These are phyloP conservation scores for Auxenochlorella pyrenoidosa DNA, from an alignment of 139 green algal species.

Conservation along the genomic window DNA sequence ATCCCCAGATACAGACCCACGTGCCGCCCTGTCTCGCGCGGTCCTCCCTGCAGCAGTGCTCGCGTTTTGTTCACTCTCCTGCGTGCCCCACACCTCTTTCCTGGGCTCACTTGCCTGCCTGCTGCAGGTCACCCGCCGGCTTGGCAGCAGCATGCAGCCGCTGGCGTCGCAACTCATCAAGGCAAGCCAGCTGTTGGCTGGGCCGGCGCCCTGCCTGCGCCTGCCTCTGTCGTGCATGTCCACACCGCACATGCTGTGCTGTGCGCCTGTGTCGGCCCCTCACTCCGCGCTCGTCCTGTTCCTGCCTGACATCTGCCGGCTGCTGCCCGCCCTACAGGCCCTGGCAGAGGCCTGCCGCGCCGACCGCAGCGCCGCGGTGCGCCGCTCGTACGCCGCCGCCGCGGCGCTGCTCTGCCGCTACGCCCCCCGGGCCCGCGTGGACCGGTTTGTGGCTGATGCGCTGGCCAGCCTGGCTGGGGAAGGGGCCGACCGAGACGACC, in stretches of 20 bases:
- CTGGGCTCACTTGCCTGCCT: too few species aligned
- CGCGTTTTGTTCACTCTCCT: too few species aligned
- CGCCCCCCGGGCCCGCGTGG: conserved; percentile 59
- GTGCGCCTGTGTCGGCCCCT: background rate
- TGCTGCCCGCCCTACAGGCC: conserved; percentile 40
- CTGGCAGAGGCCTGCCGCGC: conserved; percentile 41
- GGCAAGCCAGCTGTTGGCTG: background rate
- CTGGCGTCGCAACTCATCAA: conserved; percentile 48
- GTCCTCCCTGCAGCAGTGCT: too few species aligned
- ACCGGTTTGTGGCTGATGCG: conserved; percentile 69
- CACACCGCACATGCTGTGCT: too few species aligned
- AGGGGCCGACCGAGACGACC: conserved; percentile 8
- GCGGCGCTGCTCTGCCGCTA: conserved; percentile 65
- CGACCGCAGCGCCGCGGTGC: conserved; percentile 74
- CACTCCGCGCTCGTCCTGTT: background rate
- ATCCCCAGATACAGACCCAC: too few species aligned
- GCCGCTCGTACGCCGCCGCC: conserved; percentile 74
- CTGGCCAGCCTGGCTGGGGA: conserved; percentile 55
- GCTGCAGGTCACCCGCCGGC: conserved; percentile 46
- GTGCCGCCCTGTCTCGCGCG: too few species aligned
- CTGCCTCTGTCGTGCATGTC: background rate
- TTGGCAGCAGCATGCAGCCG: conserved; percentile 46
- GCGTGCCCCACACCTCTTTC: too few species aligned
- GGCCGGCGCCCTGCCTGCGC: too few species aligned
- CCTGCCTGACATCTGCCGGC: background rate